Conservation (phyloP, 140 eudicot species). For the Anethum foeniculum region DNA sequence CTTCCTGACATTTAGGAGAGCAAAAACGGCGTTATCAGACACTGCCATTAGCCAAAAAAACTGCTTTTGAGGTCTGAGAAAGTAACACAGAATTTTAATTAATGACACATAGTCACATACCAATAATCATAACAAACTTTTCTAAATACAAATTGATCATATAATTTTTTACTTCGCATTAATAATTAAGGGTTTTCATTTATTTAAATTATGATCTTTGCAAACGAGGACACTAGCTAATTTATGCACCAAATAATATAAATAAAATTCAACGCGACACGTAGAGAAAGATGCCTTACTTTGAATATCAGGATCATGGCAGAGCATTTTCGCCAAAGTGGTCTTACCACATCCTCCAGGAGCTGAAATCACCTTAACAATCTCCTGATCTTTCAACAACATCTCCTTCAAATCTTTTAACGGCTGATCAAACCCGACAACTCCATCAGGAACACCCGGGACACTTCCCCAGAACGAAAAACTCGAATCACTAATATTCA, state of each 20-base stretch:
- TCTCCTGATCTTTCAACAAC: background rate
- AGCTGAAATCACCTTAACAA: conserved; percentile 12
- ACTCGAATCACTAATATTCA: background rate
- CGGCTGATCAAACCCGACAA: conserved; percentile 13
- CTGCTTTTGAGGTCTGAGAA: too few relatives aligned
- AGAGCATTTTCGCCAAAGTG: conserved; percentile 13
- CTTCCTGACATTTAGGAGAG: too few relatives aligned
- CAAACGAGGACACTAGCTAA: background rate
- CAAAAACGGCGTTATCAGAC: background rate
- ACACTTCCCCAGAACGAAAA: conserved; percentile 9
- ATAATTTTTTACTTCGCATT: background rate
- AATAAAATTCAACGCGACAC: background rate
- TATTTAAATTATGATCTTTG: background rate
- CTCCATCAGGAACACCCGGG: conserved; percentile 15
- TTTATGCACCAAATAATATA: background rate
- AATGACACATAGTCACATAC: background rate
- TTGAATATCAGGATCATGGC: conserved; percentile 10
- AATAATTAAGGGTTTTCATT: background rate
- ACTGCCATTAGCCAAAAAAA: background rate
- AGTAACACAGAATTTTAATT: background rate
- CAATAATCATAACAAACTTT: background rate
- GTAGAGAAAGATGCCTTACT: background rate
- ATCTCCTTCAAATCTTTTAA: conserved; percentile 5
- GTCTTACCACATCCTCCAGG: conserved; percentile 19
- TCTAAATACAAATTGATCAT: background rate